Base-by-base conservation (phyloP, 2,329 filamentous ascomycete species). In the Fusarium hostae region DNA sequence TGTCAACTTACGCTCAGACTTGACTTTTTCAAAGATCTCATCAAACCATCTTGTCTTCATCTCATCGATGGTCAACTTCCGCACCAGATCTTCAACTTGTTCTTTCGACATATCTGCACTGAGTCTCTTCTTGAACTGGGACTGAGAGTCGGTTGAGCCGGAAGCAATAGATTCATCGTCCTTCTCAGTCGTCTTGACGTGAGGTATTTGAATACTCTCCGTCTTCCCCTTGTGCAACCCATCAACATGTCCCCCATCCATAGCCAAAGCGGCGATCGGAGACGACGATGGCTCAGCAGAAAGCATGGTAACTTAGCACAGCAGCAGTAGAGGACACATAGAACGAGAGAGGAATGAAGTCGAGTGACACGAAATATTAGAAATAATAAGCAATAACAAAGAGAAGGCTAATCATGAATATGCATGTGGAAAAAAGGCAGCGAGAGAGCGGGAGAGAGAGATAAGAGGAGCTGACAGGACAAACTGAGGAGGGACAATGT, bases 1-100 rank as follows among this genome's bases (percentile, higher is more conserved):
- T 22, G 13, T 13, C 9, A 13, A 64, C 75, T 66, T 32, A 77
- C 76, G 70, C 51, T 77, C 76, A 43, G 76, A 73, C 63, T 75
- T 77, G 60, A 77, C 68, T 40, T 77, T 77, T 41, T 65, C 66
- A 64, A 77, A 63, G 44, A 77, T 76, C 55, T 77, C 74, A 39
- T 77, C 73, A 55, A 77, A 70, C 73, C 72, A 74, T 51, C 61
- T 70, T 6, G 64, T 55, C 61, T 76, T 77, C 71, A 77, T 71
- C 68, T 77, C 76, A 45, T 74, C 76, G 44, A 75, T 71, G 9
- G 73, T 76, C 47, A 76, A 35, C 60, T 68, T 69, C 16, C 56
- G 62, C 15, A 77, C 68, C 55, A 77, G 24, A 30, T 72, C 75
- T 26, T 77, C 75, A 37, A 77, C 67, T 20, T 76, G 64, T 47